A percentile compares a stretch with the other conserved stretches of the same genome.
These are phyloP conservation scores for Podospora conica DNA, from an alignment of 495 filamentous ascomycete species.

Conservation along the genomic window DNA sequence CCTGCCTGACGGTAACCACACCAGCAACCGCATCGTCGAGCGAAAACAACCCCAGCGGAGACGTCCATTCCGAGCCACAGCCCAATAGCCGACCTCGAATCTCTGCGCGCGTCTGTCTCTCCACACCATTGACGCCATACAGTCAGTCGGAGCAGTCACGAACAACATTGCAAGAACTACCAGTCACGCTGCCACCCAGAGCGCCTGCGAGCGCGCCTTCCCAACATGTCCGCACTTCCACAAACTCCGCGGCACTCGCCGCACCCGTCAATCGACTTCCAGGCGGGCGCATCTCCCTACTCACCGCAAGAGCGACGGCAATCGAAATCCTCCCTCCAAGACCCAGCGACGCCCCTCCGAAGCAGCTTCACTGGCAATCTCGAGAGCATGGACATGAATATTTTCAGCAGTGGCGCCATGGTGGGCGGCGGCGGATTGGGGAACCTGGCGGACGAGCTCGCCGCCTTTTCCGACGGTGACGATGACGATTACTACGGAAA, in stretches of 20 bases:
- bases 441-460: conserved; percentile 76
- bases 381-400: conserved; percentile 44
- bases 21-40: conserved; percentile 14
- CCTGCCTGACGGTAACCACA: conserved; percentile 14
- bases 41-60: background rate
- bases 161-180: background rate
- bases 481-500: conserved; percentile 57
- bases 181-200: background rate
- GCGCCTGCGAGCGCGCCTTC: background rate
- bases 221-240: conserved; percentile 44
- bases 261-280: conserved; percentile 59
- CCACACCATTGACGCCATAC: background rate
- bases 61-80: background rate
- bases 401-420: conserved; percentile 39
- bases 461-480: conserved; percentile 51
- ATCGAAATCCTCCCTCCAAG: conserved; percentile 57
- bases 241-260: conserved; percentile 61
- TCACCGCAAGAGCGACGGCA: conserved; percentile 41
- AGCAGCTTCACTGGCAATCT: conserved; percentile 41
- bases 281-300: conserved; percentile 35
- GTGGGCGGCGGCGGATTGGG: conserved; percentile 57
- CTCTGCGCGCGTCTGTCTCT: background rate
- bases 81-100: background rate
- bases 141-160: background rate
- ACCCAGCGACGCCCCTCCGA: conserved; percentile 53